Conservation (phyloP, 495 filamentous ascomycete species). For the Tuber indicum region DNA sequence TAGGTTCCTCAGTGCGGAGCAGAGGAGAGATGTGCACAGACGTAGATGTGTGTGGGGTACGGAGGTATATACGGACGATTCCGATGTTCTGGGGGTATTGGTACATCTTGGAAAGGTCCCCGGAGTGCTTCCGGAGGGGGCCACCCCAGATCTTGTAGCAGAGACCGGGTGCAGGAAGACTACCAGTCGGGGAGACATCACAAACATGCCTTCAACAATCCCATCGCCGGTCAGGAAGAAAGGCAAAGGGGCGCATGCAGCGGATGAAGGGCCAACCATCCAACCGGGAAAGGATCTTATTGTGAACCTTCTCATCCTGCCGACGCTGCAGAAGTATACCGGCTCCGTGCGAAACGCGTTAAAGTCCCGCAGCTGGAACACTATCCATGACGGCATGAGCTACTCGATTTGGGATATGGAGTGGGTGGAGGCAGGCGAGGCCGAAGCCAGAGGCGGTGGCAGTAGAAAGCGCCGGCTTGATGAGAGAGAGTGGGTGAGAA, state of each 20-base stretch:
- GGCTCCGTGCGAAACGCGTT: constrained; percentile 69
- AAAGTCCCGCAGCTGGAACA: constrained; percentile 66
- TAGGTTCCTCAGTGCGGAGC: constrained; percentile 59
- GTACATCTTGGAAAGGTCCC: constrained; percentile 90
- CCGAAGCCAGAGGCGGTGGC: constrained; percentile 58
- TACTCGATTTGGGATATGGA: constrained; percentile 71
- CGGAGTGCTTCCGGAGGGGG: constrained; percentile 74
- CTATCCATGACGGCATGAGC: constrained; percentile 76
- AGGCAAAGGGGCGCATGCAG: constrained; percentile 7
- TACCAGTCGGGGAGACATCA: constrained; percentile 22
- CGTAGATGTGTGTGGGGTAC: constrained; percentile 82
- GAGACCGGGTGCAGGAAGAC: constrained; percentile 40
- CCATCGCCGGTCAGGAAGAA: constrained; percentile 35
- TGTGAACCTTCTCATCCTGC: constrained; percentile 76
- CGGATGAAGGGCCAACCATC: constrained; percentile 34
- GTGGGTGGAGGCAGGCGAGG: constrained; percentile 71
- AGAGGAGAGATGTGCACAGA: constrained; percentile 73
- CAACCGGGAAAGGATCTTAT: constrained; percentile 60
- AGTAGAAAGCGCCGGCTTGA: constrained; percentile 57
- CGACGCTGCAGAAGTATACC: constrained; percentile 66
- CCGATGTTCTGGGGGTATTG: constrained; percentile 83
- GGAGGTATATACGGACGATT: constrained; percentile 92
- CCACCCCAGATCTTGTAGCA: constrained; percentile 52
- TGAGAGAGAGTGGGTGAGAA: constrained; percentile 40
- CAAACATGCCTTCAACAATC: constrained; percentile 26